Base-by-base conservation (phyloP, 306 rosid species). In the Prinsepia uniflora region DNA sequence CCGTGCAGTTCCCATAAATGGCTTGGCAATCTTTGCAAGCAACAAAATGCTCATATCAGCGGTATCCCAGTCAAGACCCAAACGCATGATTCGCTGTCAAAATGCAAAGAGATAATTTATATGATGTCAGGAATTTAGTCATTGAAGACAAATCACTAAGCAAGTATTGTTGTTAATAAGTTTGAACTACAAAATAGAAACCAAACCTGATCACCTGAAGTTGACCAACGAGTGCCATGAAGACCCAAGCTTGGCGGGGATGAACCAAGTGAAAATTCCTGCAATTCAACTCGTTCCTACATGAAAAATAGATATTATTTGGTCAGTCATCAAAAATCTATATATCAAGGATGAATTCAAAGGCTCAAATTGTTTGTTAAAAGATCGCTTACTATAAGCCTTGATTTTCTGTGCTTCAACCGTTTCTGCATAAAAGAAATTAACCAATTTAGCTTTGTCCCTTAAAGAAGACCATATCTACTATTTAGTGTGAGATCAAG, bases 31-130 rank as follows among this genome's bases (percentile, higher is more conserved):
- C 85, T 91, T 95, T 8, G 96, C 99, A 58, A 77, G 97, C 81
- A 95, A 48, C 82, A 95, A 71, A 82, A 91, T 85, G 71, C 97
- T 91, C 91, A 95, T 87, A 66, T 91, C 99, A 67, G 80, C 82
- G 75, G 99, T 87, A 76, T 95, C 96, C 99, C 99, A 95, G 82
- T 95, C 97, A 67, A 95, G 85, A 53, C 94, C 90, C 64, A 95
- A 71, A 72, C 80, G 93, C 88, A 95, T 79, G 72, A 91, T 67
- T 80, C 80, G 65, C 99, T 95, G 91, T 60, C 55, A 81, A 63
- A 75, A 80, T 45, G 56, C 63, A 74, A 53, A 79, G 17, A 85
- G 44, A 46, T 46, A 75, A 50, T 71, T 55, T 54, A 49, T 46
- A 78, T 76, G 57, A 63, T 68, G 70, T 72, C 71, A 47, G 14